Base-by-base conservation (phyloP, 768 basidiomycete species). In the Russula abietina region DNA sequence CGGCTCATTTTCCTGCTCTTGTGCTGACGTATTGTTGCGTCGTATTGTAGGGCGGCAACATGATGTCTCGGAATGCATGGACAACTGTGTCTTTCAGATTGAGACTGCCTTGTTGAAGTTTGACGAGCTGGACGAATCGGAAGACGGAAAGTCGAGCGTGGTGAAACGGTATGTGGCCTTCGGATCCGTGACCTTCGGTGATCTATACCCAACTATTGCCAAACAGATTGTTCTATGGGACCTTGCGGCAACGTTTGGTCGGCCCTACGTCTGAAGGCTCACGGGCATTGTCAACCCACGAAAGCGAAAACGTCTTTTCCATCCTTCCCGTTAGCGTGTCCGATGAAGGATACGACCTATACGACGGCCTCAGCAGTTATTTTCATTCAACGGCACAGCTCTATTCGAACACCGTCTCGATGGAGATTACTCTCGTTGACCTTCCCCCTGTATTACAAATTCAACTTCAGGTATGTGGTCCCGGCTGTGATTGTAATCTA, bases 31-130 rank as follows among this genome's bases (percentile, higher is more conserved):
- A 38, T 51, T 53, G 2, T 59, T 28, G 48, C 43, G 12, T 26
- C 24, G 24, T 33, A 14, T 9, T 39, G 43, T 61, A 93, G 94
- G 96, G 6, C 88, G 89, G 69, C 97, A 99, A 70, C 96, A 99
- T 70, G 97, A 99, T 72, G 95, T 98, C 14, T 88, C 96, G 0
- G 97, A 99, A 75, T 98, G 96, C 75, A 93, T 98, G 89, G 96
- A 98, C 74, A 98, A 98, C 70, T 95, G 95, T 77, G 89, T 99
- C 81, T 97, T 97, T 76, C 97, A 98, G 74, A 93, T 98, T 55
- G 97, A 99, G 74, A 89, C 92, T 4, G 94, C 93, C 1, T 73
- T 93, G 52, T 78, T 93, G 43, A 89, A 89, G 69, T 89, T 93
- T 64, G 83, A 83, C 55, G 82, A 78, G 10, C 69, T 75, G 46